Evolutionary conservation across 495 filamentous ascomycete genomes (phyloP), one percentile per base, ranked within the genome.

Genomic region (Rostrohypoxylon terebratum): DNA sequence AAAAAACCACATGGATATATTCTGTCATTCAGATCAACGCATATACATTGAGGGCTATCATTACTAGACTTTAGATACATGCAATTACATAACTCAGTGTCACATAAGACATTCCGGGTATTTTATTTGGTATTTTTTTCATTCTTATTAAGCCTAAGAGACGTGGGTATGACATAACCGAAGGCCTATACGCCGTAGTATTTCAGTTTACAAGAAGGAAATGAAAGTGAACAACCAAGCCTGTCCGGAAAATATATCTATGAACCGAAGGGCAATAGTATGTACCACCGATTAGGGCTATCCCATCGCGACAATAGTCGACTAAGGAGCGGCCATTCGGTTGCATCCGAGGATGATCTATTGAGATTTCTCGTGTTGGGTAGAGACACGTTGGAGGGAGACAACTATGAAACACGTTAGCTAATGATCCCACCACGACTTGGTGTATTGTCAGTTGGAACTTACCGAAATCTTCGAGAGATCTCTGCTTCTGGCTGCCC

Each of bases 391-490:
- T 84, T 95, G 92, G 74, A 94, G 86, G 51, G 91, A 92, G 78
- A 94, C 90, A 75, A 93, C 91, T 88, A 54, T 60, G 42, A 71
- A 77, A 51, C 42, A 62, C 58, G 76, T 82, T 83, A 82, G 80
- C 72, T 51, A 67, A 33, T n/a, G 42, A 68, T 14, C 54, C 82
- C 78, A 80, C 79, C 40, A 60, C 44, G n/a, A 18, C 31, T 5
- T 28, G 0, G 1, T 40, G 70, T 7, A 59, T 2, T 23, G 9
- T 42, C 13, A 45, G 67, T 48, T 36, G 33, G 0, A 72, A 85
- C 90, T 87, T 87, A 93, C 91, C 86, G 71, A 97, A 95, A 80
- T 97, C 94, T 83, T 97, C 94, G 66, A 93, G 81, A 1, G 87
- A 89, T 62, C 91, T 84, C 83, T 94, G 90, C 82, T 90, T 92